Conservation (phyloP, 2,329 filamentous ascomycete species). For the Harringtonia lauricola region DNA sequence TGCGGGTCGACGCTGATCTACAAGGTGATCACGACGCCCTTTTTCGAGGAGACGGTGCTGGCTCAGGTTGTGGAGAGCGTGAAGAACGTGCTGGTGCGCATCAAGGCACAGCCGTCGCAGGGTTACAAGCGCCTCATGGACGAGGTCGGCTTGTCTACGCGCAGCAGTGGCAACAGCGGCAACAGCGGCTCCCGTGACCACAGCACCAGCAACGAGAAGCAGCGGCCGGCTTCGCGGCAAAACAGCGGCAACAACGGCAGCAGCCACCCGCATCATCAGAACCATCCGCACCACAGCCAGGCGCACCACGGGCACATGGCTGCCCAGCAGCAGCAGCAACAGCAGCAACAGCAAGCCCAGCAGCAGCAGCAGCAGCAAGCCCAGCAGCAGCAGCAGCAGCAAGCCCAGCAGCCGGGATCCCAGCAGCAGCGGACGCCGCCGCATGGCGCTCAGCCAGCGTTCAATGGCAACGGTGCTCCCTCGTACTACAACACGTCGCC, state of each 20-base stretch:
- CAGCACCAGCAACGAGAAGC: conserved; percentile 35
- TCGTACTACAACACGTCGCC: conserved; percentile 41
- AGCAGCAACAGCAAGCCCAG: too few relatives aligned
- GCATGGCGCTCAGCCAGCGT: conserved; percentile 6
- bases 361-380: conserved; percentile 26
- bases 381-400: conserved; percentile 11
- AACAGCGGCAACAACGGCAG: conserved; percentile 33
- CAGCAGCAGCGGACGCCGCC: conserved; percentile 11
- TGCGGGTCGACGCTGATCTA: conserved; percentile 95
- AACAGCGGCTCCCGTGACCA: conserved; percentile 35
- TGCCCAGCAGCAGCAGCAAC: conserved; percentile 14
- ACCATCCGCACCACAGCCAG: conserved; percentile 18
- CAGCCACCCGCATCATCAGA: conserved; percentile 29
- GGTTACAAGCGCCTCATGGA: conserved; percentile 99
- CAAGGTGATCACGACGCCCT: conserved; percentile 94
- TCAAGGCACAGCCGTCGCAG: conserved; percentile 89
- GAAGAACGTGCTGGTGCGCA: conserved; percentile 72
- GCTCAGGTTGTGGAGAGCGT: conserved; percentile 85
- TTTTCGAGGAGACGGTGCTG: conserved; percentile 88
- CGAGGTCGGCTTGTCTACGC: conserved; percentile 79
- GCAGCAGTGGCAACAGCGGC: conserved; percentile 27
- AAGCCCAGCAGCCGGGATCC: conserved; percentile 20
- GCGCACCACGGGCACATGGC: conserved; percentile 13
- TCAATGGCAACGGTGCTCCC: conserved; percentile 23
- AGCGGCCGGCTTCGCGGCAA: conserved; percentile 46